phyloP scores from a whole-genome alignment of 164 flowering plant genomes.

The Chimonanthus praecox region DNA sequence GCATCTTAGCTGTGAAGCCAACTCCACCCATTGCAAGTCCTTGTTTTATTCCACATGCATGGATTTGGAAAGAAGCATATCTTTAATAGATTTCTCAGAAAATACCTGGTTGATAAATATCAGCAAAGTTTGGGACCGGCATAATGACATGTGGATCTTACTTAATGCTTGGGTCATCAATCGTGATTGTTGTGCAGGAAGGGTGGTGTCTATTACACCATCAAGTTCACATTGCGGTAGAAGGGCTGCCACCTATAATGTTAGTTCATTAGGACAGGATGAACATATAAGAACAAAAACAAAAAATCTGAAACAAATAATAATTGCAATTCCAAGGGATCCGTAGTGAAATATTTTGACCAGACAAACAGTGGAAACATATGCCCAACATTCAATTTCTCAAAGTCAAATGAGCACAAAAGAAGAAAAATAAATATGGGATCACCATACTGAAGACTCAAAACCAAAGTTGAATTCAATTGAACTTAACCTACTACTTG shows the following conservation, averaged over 20 bases:
- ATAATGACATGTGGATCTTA: conserved; percentile 53
- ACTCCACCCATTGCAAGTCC: background rate
- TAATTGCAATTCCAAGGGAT: background rate
- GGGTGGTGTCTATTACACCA: conserved; percentile 18
- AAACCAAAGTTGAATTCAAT: too few relatives aligned
- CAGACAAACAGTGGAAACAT: background rate
- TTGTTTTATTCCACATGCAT: background rate
- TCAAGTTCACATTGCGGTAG: conserved; percentile 72
- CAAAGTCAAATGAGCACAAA: background rate
- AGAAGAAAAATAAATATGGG: background rate
- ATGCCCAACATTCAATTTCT: background rate
- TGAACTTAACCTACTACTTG: too few relatives aligned
- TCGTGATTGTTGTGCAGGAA: conserved; percentile 37
- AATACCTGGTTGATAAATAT: conserved; percentile 77
- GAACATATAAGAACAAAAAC: background rate
- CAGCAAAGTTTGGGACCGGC: conserved; percentile 59
- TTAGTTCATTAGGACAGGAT: background rate
- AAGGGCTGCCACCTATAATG: conserved; percentile 84
- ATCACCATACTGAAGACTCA: too few relatives aligned
- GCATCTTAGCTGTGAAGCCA: background rate
- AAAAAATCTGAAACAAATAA: background rate
- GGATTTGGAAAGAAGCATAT: background rate
- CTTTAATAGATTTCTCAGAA: background rate
- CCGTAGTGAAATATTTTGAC: too few relatives aligned
- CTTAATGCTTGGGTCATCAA: conserved; percentile 76